Evolutionary conservation across 2,329 filamentous ascomycete species (phyloP), one percentile per base, ranked within the genome.

Genomic region (Cladosporium sp.): DNA sequence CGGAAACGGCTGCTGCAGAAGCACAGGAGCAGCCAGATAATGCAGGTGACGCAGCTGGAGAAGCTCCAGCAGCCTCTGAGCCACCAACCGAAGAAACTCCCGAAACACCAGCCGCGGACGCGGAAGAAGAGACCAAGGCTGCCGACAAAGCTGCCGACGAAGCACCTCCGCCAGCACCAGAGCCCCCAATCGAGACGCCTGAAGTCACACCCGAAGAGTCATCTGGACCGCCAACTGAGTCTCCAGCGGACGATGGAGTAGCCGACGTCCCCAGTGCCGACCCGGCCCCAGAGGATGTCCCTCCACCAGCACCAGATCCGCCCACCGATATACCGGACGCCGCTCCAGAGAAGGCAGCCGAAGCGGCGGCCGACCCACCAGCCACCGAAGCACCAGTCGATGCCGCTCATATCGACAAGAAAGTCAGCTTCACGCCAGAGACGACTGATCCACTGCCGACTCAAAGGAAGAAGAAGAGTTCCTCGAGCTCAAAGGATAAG

Each of bases 371-470:
- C 11, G 35, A 38, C 35, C 11, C 35, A 9, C 35, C 35, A 16
- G 9, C 35, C 8, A 14, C 8, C 10, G 35, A 38, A 3, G 3
- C n/a, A 14, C 13, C 13, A 14, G 56, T 54, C 4, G 22, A 46
- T 11, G 56, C 54, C 10, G 55, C 58, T 18, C 45, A 52, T 32
- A 56, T 54, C n/a, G 59, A 62, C 35, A 64, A 63, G 43, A 60
- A 58, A 28, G 63, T 64, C 1, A 58, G 56, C 51, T 64, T 63
- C 33, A 61, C 63, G 13, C 60, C 62, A 22, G 62, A 58, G 8
- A 65, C 62, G 6, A 58, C 61, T 3, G 62, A 65, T 14, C 61
- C 59, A 1, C 61, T 59, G 31, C 51, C 57, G 5, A 63, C 61
- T 3, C 41, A 53, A 9, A 53, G 62, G 2, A 62, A 61, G 49